Evolutionary conservation across 1,284 basidiomycete species (phyloP).

Genomic region (Fomitopsis betulina): DNA sequence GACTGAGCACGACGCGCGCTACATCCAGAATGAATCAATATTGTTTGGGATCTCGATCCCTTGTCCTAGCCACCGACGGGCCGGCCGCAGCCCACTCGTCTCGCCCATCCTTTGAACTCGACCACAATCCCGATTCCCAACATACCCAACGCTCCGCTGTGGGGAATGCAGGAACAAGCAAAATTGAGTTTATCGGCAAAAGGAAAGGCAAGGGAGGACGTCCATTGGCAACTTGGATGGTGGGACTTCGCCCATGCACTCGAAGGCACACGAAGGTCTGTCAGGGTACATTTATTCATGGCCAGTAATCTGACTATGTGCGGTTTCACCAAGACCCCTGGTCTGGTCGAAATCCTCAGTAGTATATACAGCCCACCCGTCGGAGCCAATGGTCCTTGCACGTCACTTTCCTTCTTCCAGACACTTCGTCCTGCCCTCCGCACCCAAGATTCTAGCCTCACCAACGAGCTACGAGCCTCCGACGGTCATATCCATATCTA

Average conservation of each 20-base stretch:
- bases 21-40: not conserved
- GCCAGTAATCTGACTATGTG: not conserved
- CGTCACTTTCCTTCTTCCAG: slow-evolving; percentile 65
- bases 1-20: not conserved
- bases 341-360: slow-evolving; percentile 66
- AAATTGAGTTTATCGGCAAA: slow-evolving; percentile 41
- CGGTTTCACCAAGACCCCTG: slow-evolving; percentile 44
- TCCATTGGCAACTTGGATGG: slow-evolving; percentile 60
- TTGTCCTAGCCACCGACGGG: not conserved
- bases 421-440: slow-evolving; percentile 54
- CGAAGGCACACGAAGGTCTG: slow-evolving; percentile 52
- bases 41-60: not conserved
- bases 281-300: not conserved
- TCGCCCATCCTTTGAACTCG: no score
- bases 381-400: slow-evolving; percentile 53
- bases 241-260: slow-evolving; percentile 65
- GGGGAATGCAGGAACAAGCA: slow-evolving; percentile 21
- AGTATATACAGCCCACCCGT: slow-evolving; percentile 62
- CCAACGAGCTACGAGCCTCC: slow-evolving; percentile 55
- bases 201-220: slow-evolving; percentile 51
- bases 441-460: slow-evolving; percentile 40
- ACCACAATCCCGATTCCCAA: no score
- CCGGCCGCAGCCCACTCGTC: no score
- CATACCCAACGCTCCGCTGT: no score
- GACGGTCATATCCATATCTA: slow-evolving; percentile 52